Conservation (phyloP, 2,329 filamentous ascomycete genomes). For the Mycosphaerelloides madeirae region DNA sequence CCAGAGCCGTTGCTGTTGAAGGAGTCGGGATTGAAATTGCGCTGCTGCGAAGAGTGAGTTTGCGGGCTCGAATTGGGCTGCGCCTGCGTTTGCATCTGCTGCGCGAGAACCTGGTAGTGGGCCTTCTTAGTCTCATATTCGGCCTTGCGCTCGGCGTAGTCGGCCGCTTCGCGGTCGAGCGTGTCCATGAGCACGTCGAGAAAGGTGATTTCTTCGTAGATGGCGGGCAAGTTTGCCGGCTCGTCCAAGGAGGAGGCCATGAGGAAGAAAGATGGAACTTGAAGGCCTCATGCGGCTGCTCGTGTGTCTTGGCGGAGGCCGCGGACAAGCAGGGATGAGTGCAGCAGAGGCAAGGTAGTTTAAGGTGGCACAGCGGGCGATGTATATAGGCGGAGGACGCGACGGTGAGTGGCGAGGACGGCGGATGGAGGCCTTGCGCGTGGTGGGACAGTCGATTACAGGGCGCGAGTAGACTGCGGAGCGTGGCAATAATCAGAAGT, state of each 20-base stretch:
- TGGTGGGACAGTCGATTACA: too few species aligned
- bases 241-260: constrained; percentile 1
- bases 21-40: too few species aligned
- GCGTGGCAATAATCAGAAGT: too few species aligned
- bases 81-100: too few species aligned
- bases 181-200: constrained; percentile 27
- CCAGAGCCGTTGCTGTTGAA: constrained; percentile 11
- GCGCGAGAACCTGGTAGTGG: constrained; percentile 1
- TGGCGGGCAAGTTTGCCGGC: constrained; percentile 16
- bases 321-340: neutral
- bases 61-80: constrained; percentile 2
- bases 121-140: constrained; percentile 20
- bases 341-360: neutral
- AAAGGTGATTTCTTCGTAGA: constrained; percentile 34
- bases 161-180: constrained; percentile 29
- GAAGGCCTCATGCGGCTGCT: neutral
- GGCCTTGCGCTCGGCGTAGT: constrained; percentile 22
- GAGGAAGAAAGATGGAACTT: constrained; percentile 1
- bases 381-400: neutral
- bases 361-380: neutral
- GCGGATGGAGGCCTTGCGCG: too few species aligned
- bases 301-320: neutral
- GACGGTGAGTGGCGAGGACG: neutral
- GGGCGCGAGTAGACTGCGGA: too few species aligned
- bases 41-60: neutral